Evolutionary conservation across 2,329 filamentous ascomycete species (phyloP), one percentile per base, ranked within the genome.

Genomic region (Hymenoscyphus scutula): DNA sequence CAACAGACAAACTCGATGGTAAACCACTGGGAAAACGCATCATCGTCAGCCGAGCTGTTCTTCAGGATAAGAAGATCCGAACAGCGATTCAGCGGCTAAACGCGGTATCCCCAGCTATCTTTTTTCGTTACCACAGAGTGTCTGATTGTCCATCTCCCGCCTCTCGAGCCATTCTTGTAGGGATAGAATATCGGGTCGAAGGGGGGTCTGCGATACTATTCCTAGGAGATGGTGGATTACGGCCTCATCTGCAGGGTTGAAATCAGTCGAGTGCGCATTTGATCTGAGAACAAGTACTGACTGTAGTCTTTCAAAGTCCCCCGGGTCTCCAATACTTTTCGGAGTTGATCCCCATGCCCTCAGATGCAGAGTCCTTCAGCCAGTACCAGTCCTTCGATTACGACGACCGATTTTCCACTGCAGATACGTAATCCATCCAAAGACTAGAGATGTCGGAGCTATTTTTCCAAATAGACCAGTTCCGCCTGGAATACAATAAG

Each of bases 301-400:
- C 37, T 56, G 37, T 56, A 61, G 19, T 61, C 41, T 25, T 56
- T 61, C n/a, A 56, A 27, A 17, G 32, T 61, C 8, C 23, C 7
- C 10, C 53, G 53, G 45, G 56, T 56, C 8, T 29, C 29, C 41
- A 34, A 19, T 19, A 62, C 60, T 25, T 17, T 59, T 45, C 59
- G 15, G n/a, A 51, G 51, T 34, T 58, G 60, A 7, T 58, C 45
- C 15, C 15, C 19, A 34, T 58, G 15, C 34, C 56, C 6, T 59
- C 56, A 6, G 15, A 29, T 15, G 32, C 30, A 8, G 60, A 55
- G 23, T 17, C 25, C 19, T 38, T 59, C 5, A 62, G 48, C 60
- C 60, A 62, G 30, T 62, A 62, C 60, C 60, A 62, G 27, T 62
- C 60, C 54, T 58, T 62, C 13, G 60, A 4, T 59, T 55, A 62